Base-by-base conservation (phyloP, 2,329 filamentous ascomycete genomes). In the Juglanconis oblonga region DNA sequence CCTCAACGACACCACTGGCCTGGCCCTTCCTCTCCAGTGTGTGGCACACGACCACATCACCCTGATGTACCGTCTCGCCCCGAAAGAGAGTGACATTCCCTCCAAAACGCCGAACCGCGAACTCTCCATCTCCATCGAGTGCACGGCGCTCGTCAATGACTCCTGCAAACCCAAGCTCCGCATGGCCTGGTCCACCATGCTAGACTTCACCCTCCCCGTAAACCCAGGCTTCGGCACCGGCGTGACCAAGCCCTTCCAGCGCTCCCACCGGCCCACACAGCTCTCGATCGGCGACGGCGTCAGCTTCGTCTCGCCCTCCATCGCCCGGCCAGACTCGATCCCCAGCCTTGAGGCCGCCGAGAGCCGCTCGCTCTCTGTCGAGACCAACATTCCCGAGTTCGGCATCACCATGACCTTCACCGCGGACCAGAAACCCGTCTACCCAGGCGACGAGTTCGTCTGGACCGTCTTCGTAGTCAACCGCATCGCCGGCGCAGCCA, bases 391-490 rank as follows among this genome's bases (percentile, higher is more conserved):
- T 44, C 81, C 82, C 3, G 82, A 88, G 61, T 84, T 90, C 54
- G 89, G 89, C 61, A 83, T 94, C 59, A 91, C 87, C 40, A 86
- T 94, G 75, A 92, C 88, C 45, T 88, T 95, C 69, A 84, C 82
- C 5, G 86, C 83, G 0, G 88, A 89, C 38, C 62, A 73, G 11
- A 68, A 74, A 29, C 78, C 81, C 56, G 78, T 91, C 31, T 79
- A 78, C 59, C 81, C 86, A 0, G 88, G 88, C 42, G 81, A 90
- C 50, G 78, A 86, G 53, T 92, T 95, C 71, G 77, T 79, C 45
- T 91, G 91, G 87, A 83, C 82, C 38, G 81, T 93, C 14, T 89
- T 91, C 68, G 86, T 93, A 42, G 87, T 91, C 64, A 95, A 94
- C 72, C 85, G 88, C 52, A 85, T 83, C 51, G 76, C 77, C 45